These are phyloP conservation scores for Jackrogersella minutella DNA, from an alignment of 495 filamentous ascomycete species.

Conservation along the genomic window DNA sequence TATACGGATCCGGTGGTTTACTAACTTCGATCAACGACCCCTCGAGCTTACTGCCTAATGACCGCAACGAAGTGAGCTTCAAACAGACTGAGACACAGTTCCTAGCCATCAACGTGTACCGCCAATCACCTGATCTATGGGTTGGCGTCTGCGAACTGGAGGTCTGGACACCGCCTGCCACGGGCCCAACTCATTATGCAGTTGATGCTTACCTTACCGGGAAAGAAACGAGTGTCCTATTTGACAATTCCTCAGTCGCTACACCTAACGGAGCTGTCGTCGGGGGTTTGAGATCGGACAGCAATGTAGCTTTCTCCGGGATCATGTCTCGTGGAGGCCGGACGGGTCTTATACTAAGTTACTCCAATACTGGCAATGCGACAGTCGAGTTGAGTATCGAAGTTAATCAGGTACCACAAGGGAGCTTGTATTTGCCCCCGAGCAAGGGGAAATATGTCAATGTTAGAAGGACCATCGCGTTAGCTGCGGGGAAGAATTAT, in stretches of 20 bases:
- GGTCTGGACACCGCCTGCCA: slow-evolving; percentile 45
- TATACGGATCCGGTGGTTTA: slow-evolving; percentile 45
- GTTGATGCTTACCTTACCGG: slow-evolving; percentile 47
- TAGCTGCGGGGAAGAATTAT: slow-evolving; percentile 45
- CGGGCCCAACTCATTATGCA: slow-evolving; percentile 39
- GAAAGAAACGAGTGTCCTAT: slow-evolving; percentile 36
- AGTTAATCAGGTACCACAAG: slow-evolving; percentile 41
- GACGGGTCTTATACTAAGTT: slow-evolving; percentile 30
- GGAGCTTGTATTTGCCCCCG: slow-evolving; percentile 24
- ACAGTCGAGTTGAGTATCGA: slow-evolving; percentile 32
- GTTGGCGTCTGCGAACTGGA: slow-evolving; percentile 51
- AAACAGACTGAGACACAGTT: slow-evolving; percentile 41
- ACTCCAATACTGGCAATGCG: slow-evolving; percentile 31
- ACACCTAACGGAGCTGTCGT: slow-evolving; percentile 48
- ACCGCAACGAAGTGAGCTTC: slow-evolving; percentile 51
- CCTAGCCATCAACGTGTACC: slow-evolving; percentile 46
- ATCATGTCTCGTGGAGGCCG: slow-evolving; percentile 32
- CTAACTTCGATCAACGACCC: slow-evolving; percentile 38
- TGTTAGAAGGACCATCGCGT: slow-evolving; percentile 15
- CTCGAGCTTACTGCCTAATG: slow-evolving; percentile 47
- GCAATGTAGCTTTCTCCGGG: slow-evolving; percentile 46
- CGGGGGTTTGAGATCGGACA: slow-evolving; percentile 36
- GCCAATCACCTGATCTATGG: slow-evolving; percentile 31
- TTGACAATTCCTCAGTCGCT: slow-evolving; percentile 38
- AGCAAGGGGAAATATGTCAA: slow-evolving; percentile 35